These are phyloP conservation scores for Canavalia gladiata DNA, from an alignment of 306 rosid species.

Conservation along the genomic window DNA sequence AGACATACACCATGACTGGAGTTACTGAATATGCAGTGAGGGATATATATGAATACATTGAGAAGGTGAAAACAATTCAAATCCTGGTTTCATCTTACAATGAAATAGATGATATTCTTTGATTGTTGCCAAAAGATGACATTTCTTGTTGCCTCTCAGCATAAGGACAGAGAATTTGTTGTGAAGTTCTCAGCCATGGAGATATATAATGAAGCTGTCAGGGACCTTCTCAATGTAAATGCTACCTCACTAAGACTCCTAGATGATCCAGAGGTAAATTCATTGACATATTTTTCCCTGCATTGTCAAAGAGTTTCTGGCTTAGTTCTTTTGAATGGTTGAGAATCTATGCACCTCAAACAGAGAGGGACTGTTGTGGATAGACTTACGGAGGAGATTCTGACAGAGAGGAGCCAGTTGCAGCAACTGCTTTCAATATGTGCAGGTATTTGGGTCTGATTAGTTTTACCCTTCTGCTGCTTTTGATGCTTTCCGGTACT, in stretches of 20 bases:
- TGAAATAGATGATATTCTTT: conserved; percentile 10
- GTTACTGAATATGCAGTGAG: conserved; percentile 73
- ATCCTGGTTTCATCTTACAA: background rate
- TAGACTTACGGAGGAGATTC: conserved; percentile 79
- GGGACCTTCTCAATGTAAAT: conserved; percentile 74
- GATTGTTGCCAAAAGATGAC: conserved; percentile 40
- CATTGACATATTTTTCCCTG: background rate
- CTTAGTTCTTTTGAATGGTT: conserved; percentile 38
- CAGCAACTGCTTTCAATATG: conserved; percentile 74
- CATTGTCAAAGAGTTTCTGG: background rate
- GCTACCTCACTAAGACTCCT: conserved; percentile 73
- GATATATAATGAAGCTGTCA: conserved; percentile 91
- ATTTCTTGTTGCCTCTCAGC: conserved; percentile 61
- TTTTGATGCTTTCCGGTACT: conserved; percentile 26
- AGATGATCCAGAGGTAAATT: conserved; percentile 92
- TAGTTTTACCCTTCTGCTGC: conserved; percentile 7
- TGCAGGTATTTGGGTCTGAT: conserved; percentile 61
- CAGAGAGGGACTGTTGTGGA: conserved; percentile 91
- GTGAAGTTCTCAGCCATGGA: conserved; percentile 93
- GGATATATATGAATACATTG: conserved; percentile 75
- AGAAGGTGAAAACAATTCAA: conserved; percentile 58
- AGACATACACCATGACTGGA: conserved; percentile 94
- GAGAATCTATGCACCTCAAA: conserved; percentile 41
- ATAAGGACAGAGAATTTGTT: conserved; percentile 70
- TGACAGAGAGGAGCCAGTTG: conserved; percentile 68